Conservation (phyloP, 2,329 filamentous ascomycete species). For the Sporothrix brunneoviolacea region DNA sequence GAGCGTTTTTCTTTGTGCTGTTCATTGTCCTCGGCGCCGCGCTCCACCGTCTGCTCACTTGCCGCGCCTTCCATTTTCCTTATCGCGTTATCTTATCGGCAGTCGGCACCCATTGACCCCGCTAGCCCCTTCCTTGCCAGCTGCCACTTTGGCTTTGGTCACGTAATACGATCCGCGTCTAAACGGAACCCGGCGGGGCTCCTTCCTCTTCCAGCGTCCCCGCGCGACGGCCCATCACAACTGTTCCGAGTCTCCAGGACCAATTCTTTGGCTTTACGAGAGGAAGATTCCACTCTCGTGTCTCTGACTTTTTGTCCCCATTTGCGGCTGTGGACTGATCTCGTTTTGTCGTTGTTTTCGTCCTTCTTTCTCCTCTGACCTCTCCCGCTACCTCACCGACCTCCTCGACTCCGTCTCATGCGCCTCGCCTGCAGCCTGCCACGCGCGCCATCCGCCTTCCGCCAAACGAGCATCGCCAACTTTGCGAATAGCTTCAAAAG, state of each 20-base stretch:
- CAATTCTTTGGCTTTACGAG: too few relatives aligned
- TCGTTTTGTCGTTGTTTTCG: not conserved
- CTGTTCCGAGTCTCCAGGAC: too few relatives aligned
- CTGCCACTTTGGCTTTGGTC: too few relatives aligned
- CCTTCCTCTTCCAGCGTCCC: slow-evolving; percentile 12
- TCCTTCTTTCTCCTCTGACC: not conserved
- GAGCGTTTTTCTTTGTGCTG: too few relatives aligned
- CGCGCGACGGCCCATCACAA: not conserved
- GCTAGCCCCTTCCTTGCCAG: too few relatives aligned
- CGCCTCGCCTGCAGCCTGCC: not conserved
- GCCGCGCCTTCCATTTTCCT: too few relatives aligned
- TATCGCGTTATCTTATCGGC: not conserved
- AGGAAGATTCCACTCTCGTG: too few relatives aligned
- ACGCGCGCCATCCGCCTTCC: not conserved
- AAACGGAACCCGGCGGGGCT: slow-evolving; percentile 9
- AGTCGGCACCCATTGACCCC: too few relatives aligned
- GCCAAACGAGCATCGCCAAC: not conserved
- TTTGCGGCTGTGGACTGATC: too few relatives aligned
- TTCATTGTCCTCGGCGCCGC: too few relatives aligned
- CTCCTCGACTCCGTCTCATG: slow-evolving; percentile 1
- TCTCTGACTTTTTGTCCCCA: too few relatives aligned
- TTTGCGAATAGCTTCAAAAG: not conserved
- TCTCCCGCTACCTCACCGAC: not conserved
- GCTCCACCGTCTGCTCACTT: too few relatives aligned
- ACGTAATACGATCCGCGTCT: slow-evolving; percentile 3